Conservation (phyloP, 176 grass and related monocot species). For the Oryza glaberrima region DNA sequence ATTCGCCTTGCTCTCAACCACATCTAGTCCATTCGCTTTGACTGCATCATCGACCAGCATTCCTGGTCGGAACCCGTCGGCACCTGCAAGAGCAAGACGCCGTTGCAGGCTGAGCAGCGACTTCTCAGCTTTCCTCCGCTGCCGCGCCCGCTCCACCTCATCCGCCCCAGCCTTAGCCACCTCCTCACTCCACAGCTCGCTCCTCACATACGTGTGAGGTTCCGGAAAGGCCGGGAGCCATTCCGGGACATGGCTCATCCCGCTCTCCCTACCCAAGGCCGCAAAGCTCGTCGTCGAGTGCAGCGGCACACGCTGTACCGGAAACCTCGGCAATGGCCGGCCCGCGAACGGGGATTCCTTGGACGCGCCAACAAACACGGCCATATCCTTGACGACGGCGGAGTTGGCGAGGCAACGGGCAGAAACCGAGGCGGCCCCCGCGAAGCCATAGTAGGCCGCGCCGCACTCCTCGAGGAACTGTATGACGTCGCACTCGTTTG, state of each 20-base stretch:
- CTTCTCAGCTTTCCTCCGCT: slow-evolving; percentile 62
- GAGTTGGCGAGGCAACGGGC: slow-evolving; percentile 50
- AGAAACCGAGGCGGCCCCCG: slow-evolving; percentile 23
- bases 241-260: slow-evolving; percentile 55
- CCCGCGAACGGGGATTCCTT: slow-evolving; percentile 41
- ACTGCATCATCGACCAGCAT: slow-evolving; percentile 13
- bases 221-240: slow-evolving; percentile 64
- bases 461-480: slow-evolving; percentile 54
- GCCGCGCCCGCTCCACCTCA: slow-evolving; percentile 43
- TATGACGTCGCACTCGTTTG: slow-evolving; percentile 60
- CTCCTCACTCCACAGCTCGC: slow-evolving; percentile 39
- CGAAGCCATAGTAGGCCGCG: slow-evolving; percentile 26
- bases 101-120: slow-evolving; percentile 53
- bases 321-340: slow-evolving; percentile 51
- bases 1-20: slow-evolving; percentile 41
- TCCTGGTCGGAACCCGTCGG: slow-evolving; percentile 29
- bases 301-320: slow-evolving; percentile 23
- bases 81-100: slow-evolving; percentile 34
- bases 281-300: slow-evolving; percentile 44
- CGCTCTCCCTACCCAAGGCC: slow-evolving; percentile 38
- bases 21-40: slow-evolving; percentile 55
- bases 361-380: slow-evolving; percentile 38
- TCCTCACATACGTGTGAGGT: slow-evolving; percentile 47
- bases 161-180: slow-evolving; percentile 28
- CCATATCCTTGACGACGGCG: slow-evolving; percentile 45